Conservation (phyloP, 164 flowering plant species). For the Euptelea pleiosperma region DNA sequence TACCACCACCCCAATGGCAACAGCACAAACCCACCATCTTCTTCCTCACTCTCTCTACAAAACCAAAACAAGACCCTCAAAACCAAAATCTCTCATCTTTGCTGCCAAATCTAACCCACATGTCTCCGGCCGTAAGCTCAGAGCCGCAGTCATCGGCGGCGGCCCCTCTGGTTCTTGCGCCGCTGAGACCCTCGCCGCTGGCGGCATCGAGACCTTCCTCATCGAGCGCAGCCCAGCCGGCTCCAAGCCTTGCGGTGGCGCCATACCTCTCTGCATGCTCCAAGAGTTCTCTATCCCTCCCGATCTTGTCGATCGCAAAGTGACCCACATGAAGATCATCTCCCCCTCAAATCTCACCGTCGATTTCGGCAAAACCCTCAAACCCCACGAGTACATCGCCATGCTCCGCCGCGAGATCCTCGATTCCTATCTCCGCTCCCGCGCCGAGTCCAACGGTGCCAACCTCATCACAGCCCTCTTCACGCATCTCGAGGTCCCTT, state of each 20-base stretch:
- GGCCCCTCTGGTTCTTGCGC: slow-evolving; percentile 88
- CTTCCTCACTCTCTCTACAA: background rate
- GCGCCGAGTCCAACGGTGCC: slow-evolving; percentile 66
- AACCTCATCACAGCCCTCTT: slow-evolving; percentile 48
- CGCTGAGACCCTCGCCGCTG: slow-evolving; percentile 64
- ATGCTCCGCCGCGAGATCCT: slow-evolving; percentile 79
- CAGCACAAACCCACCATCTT: slow-evolving; percentile 2
- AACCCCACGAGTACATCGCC: slow-evolving; percentile 59
- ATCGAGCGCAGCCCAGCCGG: slow-evolving; percentile 60
- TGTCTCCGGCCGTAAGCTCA: slow-evolving; percentile 47
- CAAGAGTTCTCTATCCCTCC: slow-evolving; percentile 74
- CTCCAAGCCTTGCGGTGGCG: slow-evolving; percentile 88
- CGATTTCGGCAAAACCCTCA: slow-evolving; percentile 70
- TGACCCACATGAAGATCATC: slow-evolving; percentile 65
- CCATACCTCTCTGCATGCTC: slow-evolving; percentile 81
- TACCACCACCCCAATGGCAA: background rate
- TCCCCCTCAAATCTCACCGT: slow-evolving; percentile 73
- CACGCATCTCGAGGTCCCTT: slow-evolving; percentile 47
- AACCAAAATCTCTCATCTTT: slow-evolving; percentile 1
- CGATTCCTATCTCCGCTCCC: slow-evolving; percentile 64
- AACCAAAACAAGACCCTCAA: background rate
- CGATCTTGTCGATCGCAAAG: slow-evolving; percentile 64
- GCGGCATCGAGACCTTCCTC: slow-evolving; percentile 72
- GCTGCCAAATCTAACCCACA: slow-evolving; percentile 9
- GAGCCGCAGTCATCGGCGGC: slow-evolving; percentile 82